phyloP scores from a whole-genome alignment of 768 basidiomycete genomes.

The Tricholoma terreum region DNA sequence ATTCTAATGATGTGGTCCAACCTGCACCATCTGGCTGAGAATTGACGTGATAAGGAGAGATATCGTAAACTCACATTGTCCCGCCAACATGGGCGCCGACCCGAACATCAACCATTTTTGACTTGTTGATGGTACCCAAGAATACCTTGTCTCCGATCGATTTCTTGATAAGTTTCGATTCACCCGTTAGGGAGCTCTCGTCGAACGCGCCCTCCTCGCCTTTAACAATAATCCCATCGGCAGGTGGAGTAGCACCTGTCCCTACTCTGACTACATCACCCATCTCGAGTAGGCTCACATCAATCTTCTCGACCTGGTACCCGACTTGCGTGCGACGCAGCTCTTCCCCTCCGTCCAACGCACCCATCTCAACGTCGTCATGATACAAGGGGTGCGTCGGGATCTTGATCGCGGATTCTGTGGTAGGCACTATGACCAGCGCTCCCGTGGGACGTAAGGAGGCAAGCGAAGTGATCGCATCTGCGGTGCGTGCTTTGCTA shows the following conservation, averaged over 20 bases:
- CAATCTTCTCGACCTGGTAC: conserved; percentile 36
- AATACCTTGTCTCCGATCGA: conserved; percentile 59
- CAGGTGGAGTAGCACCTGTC: conserved; percentile 73
- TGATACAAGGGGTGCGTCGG: background rate
- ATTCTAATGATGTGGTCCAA: conserved; percentile 71
- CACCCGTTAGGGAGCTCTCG: conserved; percentile 85
- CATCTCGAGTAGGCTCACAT: conserved; percentile 70
- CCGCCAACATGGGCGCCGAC: conserved; percentile 58
- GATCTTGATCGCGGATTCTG: background rate
- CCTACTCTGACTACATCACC: conserved; percentile 74
- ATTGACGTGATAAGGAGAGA: no score
- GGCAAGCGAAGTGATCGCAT: conserved; percentile 68
- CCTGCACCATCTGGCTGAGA: conserved; percentile 31
- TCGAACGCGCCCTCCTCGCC: conserved; percentile 55
- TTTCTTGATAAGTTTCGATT: conserved; percentile 64
- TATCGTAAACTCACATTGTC: conserved; percentile 48
- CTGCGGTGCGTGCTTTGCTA: conserved; percentile 67
- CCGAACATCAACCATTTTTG: conserved; percentile 53
- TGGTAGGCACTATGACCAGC: conserved; percentile 38
- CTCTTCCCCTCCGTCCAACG: conserved; percentile 32
- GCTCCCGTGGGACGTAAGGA: conserved; percentile 63
- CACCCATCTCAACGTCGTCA: conserved; percentile 21
- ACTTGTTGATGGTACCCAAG: conserved; percentile 75
- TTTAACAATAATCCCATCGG: conserved; percentile 64
- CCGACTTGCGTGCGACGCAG: conserved; percentile 10